Percentiles rank a stretch among this genome's conserved stretches.
Conservation (phyloP, 2,329 filamentous ascomycete species). For the Nigrospora oryzae region DNA sequence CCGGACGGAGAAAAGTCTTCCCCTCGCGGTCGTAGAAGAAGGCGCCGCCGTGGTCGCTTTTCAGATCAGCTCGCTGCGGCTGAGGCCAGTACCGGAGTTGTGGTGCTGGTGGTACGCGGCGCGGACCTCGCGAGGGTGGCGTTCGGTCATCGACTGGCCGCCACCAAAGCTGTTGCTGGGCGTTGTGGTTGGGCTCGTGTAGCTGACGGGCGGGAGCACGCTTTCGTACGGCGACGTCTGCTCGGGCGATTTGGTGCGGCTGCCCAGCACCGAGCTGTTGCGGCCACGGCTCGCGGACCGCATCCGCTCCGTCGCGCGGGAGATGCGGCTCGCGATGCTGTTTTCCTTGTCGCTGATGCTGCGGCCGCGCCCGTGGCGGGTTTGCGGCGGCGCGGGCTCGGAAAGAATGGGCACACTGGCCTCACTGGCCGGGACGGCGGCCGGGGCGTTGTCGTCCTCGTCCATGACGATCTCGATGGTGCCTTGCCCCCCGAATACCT, state of each 20-base stretch:
- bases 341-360: slow-evolving; percentile 42
- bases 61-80: slow-evolving; percentile 49
- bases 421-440: slow-evolving; percentile 29
- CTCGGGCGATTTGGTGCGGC: slow-evolving; percentile 29
- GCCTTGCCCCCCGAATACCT: slow-evolving; percentile 36
- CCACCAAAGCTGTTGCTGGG: slow-evolving; percentile 22
- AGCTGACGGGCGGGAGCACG: slow-evolving; percentile 19
- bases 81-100: slow-evolving; percentile 38
- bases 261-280: slow-evolving; percentile 29
- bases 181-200: slow-evolving; percentile 11
- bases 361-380: slow-evolving; percentile 40
- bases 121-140: slow-evolving; percentile 26
- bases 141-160: slow-evolving; percentile 13
- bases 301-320: slow-evolving; percentile 51
- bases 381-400: slow-evolving; percentile 32
- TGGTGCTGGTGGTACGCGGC: slow-evolving; percentile 22
- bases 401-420: slow-evolving; percentile 34
- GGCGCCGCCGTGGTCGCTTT: background rate
- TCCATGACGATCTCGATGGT: slow-evolving; percentile 62
- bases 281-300: slow-evolving; percentile 50
- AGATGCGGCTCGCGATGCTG: slow-evolving; percentile 44
- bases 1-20: background rate
- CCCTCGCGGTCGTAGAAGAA: too few species aligned
- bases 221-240: slow-evolving; percentile 28
- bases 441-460: slow-evolving; percentile 34